Evolutionary conservation across 768 basidiomycete genomes (phyloP).

Genomic region (Lactarius sanguifluus): DNA sequence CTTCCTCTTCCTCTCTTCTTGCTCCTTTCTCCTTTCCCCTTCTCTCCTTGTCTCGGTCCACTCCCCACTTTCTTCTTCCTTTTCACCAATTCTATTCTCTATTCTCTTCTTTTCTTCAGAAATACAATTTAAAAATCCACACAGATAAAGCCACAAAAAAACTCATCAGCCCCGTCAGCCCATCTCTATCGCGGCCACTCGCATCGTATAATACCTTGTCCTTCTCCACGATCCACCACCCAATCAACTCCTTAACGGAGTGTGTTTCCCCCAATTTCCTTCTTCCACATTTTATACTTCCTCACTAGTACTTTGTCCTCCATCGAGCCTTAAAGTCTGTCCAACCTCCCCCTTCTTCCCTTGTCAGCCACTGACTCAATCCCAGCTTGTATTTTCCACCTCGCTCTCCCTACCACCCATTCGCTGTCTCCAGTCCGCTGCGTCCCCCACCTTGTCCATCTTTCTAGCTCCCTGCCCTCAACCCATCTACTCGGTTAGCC

Average conservation of each 20-base stretch:
- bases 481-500: conserved; percentile 24
- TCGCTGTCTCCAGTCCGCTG: conserved; percentile 29
- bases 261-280: conserved; percentile 8
- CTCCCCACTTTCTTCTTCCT: conserved; percentile 32
- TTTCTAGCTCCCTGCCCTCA: conserved; percentile 27
- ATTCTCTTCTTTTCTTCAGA: conserved; percentile 19
- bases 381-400: conserved; percentile 38
- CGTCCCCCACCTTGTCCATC: conserved; percentile 27
- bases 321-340: conserved; percentile 18
- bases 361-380: conserved; percentile 25
- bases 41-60: conserved; percentile 26
- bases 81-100: conserved; percentile 27
- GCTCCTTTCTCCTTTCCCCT: conserved; percentile 32
- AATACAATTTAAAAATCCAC: conserved; percentile 13
- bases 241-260: conserved; percentile 25
- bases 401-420: conserved; percentile 26
- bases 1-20: conserved; percentile 21
- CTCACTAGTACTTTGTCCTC: conserved; percentile 23
- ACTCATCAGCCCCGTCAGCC: not conserved
- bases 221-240: conserved; percentile 22
- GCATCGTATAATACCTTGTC: conserved; percentile 26
- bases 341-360: not conserved
- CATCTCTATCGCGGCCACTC: conserved; percentile 26
- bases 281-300: conserved; percentile 28
- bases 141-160: conserved; percentile 18